Evolutionary conservation across 345 rosid genomes (phyloP), one percentile per base, ranked within the genome.

Genomic region (Citrus inodora): DNA sequence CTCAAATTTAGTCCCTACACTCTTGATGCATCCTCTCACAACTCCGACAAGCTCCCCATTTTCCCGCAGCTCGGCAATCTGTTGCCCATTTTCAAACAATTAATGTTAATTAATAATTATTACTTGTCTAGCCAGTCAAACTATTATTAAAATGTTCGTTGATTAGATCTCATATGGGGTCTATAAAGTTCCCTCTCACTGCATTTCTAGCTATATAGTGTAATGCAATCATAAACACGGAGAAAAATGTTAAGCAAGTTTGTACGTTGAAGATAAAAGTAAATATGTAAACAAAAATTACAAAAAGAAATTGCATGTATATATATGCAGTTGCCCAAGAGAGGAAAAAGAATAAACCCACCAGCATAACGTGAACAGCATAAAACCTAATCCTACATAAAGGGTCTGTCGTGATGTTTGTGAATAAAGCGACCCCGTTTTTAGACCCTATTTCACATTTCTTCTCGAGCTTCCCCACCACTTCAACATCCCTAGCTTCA

Each of bases 381-480:
- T 81, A 90, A 80, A 84, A 82, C 76, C 90, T 87, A 76, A 90
- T 87, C 83, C 93, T 83, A 76, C 84, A 79, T 35, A 84, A 74
- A 71, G 91, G 93, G 89, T 88, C 88, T 69, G 64, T 73, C 55
- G 19, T 73, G 76, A 79, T 81, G 76, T 82, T 83, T 67, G 88
- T 82, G 83, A 85, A 85, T 51, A 86, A 77, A 78, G 88, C 84
- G 76, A 81, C 81, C 62, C 86, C 87, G 48, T 83, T 80, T 35
- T 83, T 80, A 72, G 87, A 75, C 58, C 83, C 84, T 63, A 63
- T 80, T 71, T 87, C 86, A 77, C 89, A 88, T 0, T 79, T 82
- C 83, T 73, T 84, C 87, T 88, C 91, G 48, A 88, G 87, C 81
- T 88, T 85, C 87, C 88, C 88, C 78, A 88, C 91, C 86, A 85